Base-by-base conservation (phyloP, 352 stramenopile genomes). In the Proteromonas lacertae region DNA sequence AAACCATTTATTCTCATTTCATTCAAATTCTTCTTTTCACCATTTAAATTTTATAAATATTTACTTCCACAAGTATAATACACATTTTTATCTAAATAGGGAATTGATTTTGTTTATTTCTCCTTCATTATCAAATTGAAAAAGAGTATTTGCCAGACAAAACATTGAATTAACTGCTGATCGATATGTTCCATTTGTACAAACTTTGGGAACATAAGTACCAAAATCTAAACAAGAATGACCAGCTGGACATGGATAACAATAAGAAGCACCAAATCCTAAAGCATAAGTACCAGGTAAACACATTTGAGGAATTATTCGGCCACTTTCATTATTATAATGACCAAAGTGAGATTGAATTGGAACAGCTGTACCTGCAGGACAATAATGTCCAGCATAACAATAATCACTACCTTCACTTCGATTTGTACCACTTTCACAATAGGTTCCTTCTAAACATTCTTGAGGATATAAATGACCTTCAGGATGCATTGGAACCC, bases 211-310 rank as follows among this genome's bases (percentile, higher is more conserved):
- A 25, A 90, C 67, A 45, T 90, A 93, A 1, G 77, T 92, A 18
- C 81, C 82, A 46, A 91, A 96, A 2, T 59, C 64, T 0, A 75
- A 35, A 45, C 51, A 59, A 5, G 63, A 75, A 45, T 89, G 71
- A 16, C 82, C 82, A 8, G 80, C 70, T 19, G 81, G 80, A 38
- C 82, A 96, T 0, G 82, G 44, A 25, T 67, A 52, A 45, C 82
- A 94, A 16, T 56, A 46, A 21, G 70, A 64, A 0, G 68, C 79
- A 9, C 55, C 73, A 22, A 63, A 66, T 3, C 90, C 48, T 10
- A 80, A 68, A 5, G 81, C 84, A 50, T 88, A 96, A 3, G 76
- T 93, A 5, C 79, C 80, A 2, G 83, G 82, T 30, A 92, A 90
- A 51, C 81, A 96, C 23, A 93, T 53, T 24, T 66, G 90, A 4